These are phyloP conservation scores for Xylariales sp. DNA, from an alignment of 2,329 filamentous ascomycete species.

Conservation along the genomic window DNA sequence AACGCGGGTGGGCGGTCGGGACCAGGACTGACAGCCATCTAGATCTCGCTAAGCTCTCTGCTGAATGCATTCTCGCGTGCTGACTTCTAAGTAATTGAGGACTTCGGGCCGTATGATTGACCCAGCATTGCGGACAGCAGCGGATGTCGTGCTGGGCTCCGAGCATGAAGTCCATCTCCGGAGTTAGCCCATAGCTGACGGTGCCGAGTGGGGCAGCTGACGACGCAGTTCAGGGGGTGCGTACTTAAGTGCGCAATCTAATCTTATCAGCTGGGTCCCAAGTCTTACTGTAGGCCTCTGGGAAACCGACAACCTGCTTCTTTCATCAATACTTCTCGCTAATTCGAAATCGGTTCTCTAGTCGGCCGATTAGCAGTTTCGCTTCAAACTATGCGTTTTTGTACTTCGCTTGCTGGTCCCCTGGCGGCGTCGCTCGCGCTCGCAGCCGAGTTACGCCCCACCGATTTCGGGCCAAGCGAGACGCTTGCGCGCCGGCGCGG, in stretches of 20 bases:
- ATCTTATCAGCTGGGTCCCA: constrained; percentile 4
- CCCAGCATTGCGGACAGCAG: no score
- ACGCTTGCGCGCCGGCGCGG: constrained; percentile 19
- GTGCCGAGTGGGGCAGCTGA: constrained; percentile 9
- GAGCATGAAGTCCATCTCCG: no score
- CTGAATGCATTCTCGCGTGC: no score
- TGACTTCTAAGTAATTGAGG: no score
- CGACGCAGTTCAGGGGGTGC: constrained; percentile 3
- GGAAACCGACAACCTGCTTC: neutral
- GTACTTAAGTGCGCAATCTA: constrained; percentile 9
- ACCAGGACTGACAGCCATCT: no score
- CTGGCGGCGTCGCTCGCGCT: constrained; percentile 3
- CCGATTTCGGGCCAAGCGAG: constrained; percentile 6
- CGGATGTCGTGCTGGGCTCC: no score
- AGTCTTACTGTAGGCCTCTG: neutral
- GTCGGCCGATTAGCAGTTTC: neutral
- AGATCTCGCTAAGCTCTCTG: no score
- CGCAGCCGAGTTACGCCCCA: neutral
- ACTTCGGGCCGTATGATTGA: no score
- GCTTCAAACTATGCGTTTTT: constrained; percentile 1
- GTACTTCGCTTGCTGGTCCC: constrained; percentile 3
- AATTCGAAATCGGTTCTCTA: neutral
- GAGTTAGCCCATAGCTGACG: no score
- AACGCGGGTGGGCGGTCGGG: no score
- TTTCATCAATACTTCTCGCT: neutral